These are phyloP conservation scores for Fusarium devonianum DNA, from an alignment of 2,329 filamentous ascomycete species.

Conservation along the genomic window DNA sequence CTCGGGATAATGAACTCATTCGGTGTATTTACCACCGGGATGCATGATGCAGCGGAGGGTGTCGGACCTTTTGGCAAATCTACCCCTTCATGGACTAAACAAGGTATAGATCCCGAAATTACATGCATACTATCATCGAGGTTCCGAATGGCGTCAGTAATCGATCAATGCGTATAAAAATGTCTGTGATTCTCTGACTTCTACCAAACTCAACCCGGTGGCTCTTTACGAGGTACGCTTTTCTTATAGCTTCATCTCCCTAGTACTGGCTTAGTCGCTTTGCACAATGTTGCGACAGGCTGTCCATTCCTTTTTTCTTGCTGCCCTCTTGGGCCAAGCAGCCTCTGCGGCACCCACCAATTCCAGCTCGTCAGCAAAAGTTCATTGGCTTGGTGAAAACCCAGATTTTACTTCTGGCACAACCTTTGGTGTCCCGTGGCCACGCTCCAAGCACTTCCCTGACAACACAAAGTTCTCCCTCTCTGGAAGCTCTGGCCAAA, in stretches of 20 bases:
- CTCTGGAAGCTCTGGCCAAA: slow-evolving; percentile 30
- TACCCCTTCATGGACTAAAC: slow-evolving; percentile 12
- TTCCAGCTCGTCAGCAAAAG: slow-evolving; percentile 34
- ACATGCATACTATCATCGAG: slow-evolving; percentile 26
- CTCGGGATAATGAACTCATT: background rate
- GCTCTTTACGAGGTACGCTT: background rate
- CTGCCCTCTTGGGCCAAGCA: slow-evolving; percentile 18
- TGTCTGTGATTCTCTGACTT: background rate
- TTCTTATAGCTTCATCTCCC: background rate
- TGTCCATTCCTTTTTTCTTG: slow-evolving; percentile 32
- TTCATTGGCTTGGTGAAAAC: slow-evolving; percentile 52
- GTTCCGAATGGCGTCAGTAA: slow-evolving; percentile 26
- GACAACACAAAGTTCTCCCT: slow-evolving; percentile 49
- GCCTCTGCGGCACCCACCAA: slow-evolving; percentile 26
- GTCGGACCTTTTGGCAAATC: slow-evolving; percentile 1
- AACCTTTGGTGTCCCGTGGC: slow-evolving; percentile 56
- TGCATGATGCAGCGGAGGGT: slow-evolving; percentile 16
- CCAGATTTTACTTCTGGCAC: slow-evolving; percentile 47
- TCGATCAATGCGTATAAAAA: slow-evolving; percentile 14
- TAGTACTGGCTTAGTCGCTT: slow-evolving; percentile 28
- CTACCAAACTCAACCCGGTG: background rate
- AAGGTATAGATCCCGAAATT: slow-evolving; percentile 29
- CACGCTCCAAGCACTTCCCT: slow-evolving; percentile 48
- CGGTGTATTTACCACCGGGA: slow-evolving; percentile 13
- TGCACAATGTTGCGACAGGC: slow-evolving; percentile 29